Conservation (phyloP, 78 protist species). For the Blattamonas nauphoetae region DNA sequence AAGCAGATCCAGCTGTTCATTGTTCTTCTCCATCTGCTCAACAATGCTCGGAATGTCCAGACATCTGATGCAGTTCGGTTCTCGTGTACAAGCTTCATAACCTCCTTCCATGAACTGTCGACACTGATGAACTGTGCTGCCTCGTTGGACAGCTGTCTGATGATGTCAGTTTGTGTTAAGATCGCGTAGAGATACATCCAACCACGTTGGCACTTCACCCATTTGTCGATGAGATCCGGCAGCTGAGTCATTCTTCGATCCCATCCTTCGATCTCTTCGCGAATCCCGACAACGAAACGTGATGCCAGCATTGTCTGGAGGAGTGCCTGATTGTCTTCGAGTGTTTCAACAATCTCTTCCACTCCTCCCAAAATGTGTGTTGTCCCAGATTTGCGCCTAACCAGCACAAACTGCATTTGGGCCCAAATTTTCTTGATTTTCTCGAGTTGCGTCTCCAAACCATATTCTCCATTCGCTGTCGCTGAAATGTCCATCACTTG, state of each 20-base stretch:
- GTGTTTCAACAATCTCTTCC: background rate
- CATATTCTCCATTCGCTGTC: slow-evolving; percentile 44
- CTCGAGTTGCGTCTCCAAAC: slow-evolving; percentile 25
- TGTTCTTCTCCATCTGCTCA: slow-evolving; percentile 14
- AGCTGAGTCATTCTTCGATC: slow-evolving; percentile 31
- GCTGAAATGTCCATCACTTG: slow-evolving; percentile 27
- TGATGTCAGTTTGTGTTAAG: slow-evolving; percentile 67
- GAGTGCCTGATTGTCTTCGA: slow-evolving; percentile 21
- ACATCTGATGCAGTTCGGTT: background rate
- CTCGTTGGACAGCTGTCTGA: slow-evolving; percentile 63
- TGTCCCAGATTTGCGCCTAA: too few relatives aligned
- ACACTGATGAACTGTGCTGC: slow-evolving; percentile 44
- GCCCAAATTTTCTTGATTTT: slow-evolving; percentile 29
- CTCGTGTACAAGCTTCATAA: too few relatives aligned
- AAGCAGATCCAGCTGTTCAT: slow-evolving; percentile 32
- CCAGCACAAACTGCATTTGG: slow-evolving; percentile 20
- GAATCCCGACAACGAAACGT: slow-evolving; percentile 50
- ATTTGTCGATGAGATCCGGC: slow-evolving; percentile 54
- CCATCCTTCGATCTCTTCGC: slow-evolving; percentile 52
- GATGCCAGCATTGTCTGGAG: slow-evolving; percentile 55
- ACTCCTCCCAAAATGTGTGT: background rate
- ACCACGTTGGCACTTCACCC: slow-evolving; percentile 63
- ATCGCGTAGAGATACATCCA: slow-evolving; percentile 82
- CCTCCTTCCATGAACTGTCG: slow-evolving; percentile 33
- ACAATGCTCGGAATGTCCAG: slow-evolving; percentile 15